These are phyloP conservation scores for Tulasnella sp. DNA, from an alignment of 768 basidiomycete genomes.

Conservation along the genomic window DNA sequence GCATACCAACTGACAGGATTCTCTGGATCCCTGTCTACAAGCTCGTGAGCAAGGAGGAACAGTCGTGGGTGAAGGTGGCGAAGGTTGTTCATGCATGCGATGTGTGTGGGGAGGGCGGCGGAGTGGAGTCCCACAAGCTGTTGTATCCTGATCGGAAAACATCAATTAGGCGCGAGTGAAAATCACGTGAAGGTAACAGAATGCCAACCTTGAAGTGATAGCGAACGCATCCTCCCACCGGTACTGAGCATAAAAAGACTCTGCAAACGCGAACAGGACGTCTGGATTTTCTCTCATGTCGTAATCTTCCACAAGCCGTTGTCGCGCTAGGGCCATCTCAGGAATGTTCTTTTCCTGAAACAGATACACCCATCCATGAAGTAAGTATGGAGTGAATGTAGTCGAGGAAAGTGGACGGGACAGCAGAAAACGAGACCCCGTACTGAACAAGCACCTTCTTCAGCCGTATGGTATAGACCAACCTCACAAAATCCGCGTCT, in stretches of 20 bases:
- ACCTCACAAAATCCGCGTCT: slow-evolving; percentile 81
- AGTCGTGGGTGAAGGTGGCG: slow-evolving; percentile 83
- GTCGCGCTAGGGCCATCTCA: slow-evolving; percentile 73
- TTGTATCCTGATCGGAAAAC: slow-evolving; percentile 55
- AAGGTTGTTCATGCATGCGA: slow-evolving; percentile 97
- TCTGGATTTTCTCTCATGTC: slow-evolving; percentile 86
- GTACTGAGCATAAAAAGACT: slow-evolving; percentile 77
- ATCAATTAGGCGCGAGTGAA: not conserved
- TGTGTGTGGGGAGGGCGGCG: slow-evolving; percentile 83
- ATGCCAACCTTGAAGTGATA: slow-evolving; percentile 41
- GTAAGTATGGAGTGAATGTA: not conserved
- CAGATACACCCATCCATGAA: not conserved
- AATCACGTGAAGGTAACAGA: no score
- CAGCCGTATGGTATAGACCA: slow-evolving; percentile 86
- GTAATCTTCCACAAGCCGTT: slow-evolving; percentile 72
- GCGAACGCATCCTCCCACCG: slow-evolving; percentile 91
- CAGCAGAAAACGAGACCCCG: not conserved
- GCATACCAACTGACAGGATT: slow-evolving; percentile 96
- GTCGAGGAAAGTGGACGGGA: no score
- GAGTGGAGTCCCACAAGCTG: slow-evolving; percentile 76
- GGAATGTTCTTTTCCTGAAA: slow-evolving; percentile 57
- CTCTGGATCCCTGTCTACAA: slow-evolving; percentile 90
- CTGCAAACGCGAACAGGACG: slow-evolving; percentile 81
- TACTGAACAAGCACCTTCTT: slow-evolving; percentile 45
- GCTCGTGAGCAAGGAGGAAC: slow-evolving; percentile 91